These are phyloP conservation scores for Boletus vermiculosoides DNA, from an alignment of 768 basidiomycete genomes.

Conservation along the genomic window DNA sequence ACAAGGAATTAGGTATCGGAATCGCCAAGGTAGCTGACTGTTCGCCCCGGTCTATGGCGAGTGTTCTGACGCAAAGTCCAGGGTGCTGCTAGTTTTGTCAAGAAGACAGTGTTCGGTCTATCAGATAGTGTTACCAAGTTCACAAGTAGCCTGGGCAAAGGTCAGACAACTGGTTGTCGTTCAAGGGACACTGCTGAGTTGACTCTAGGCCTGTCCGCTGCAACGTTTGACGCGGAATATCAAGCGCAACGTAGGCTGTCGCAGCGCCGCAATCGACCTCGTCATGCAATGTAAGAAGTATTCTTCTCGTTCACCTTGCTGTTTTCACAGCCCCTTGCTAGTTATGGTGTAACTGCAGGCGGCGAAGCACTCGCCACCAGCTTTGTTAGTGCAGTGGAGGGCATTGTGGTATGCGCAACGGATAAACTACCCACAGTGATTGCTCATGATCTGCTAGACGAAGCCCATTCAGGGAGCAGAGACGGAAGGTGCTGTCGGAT, in stretches of 20 bases:
- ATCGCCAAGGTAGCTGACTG: constrained; percentile 73
- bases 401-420: constrained; percentile 68
- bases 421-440: background rate
- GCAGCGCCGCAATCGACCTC: constrained; percentile 89
- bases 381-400: constrained; percentile 94
- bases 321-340: constrained; percentile 27
- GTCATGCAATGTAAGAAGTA: constrained; percentile 81
- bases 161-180: constrained; percentile 35
- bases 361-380: constrained; percentile 93
- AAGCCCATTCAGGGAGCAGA: constrained; percentile 98
- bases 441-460: constrained; percentile 50
- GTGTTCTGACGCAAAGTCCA: constrained; percentile 33
- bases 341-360: constrained; percentile 95
- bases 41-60: background rate
- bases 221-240: constrained; percentile 95
- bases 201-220: constrained; percentile 83
- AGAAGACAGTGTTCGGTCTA: constrained; percentile 97
- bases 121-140: constrained; percentile 98
- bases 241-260: constrained; percentile 86
- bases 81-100: constrained; percentile 97
- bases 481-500: constrained; percentile 88
- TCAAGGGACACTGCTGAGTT: background rate
- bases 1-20: constrained; percentile 89
- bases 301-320: background rate
- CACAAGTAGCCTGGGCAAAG: constrained; percentile 96